phyloP scores from a whole-genome alignment of 2,329 filamentous ascomycete species.

The Alternaria sp. region DNA sequence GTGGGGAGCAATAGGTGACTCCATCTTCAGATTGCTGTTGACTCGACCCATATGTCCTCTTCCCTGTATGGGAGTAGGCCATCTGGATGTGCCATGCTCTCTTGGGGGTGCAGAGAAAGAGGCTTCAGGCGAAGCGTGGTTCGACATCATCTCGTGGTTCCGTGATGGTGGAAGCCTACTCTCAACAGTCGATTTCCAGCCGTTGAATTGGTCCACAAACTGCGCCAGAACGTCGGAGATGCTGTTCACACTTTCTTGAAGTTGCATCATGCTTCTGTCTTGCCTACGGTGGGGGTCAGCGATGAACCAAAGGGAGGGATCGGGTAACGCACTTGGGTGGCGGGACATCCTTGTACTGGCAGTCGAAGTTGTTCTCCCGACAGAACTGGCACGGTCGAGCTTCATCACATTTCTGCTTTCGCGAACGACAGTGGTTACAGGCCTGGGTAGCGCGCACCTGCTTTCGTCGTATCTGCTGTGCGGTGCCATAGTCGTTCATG shows the following conservation, averaged over 20 bases:
- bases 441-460: constrained; percentile 65
- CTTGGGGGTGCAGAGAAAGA: constrained; percentile 34
- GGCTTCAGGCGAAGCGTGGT: constrained; percentile 43
- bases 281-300: constrained; percentile 46
- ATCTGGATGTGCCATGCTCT: constrained; percentile 38
- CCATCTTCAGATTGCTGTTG: constrained; percentile 45
- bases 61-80: constrained; percentile 42
- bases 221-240: constrained; percentile 43
- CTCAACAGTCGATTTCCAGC: constrained; percentile 47
- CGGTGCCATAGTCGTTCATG: constrained; percentile 40
- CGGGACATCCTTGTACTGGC: constrained; percentile 89
- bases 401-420: constrained; percentile 56
- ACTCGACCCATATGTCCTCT: constrained; percentile 38
- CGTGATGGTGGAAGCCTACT: constrained; percentile 34
- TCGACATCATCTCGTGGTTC: constrained; percentile 28
- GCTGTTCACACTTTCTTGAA: constrained; percentile 56
- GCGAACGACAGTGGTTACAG: constrained; percentile 63
- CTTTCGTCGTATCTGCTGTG: constrained; percentile 43
- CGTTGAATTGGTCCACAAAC: constrained; percentile 44
- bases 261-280: constrained; percentile 61
- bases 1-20: constrained; percentile 41
- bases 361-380: constrained; percentile 83
- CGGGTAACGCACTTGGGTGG: constrained; percentile 78
- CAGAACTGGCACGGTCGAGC: constrained; percentile 66
- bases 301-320: background rate